Base-by-base conservation (phyloP, 2,329 filamentous ascomycete species). In the Blastomyces gilchristii region DNA sequence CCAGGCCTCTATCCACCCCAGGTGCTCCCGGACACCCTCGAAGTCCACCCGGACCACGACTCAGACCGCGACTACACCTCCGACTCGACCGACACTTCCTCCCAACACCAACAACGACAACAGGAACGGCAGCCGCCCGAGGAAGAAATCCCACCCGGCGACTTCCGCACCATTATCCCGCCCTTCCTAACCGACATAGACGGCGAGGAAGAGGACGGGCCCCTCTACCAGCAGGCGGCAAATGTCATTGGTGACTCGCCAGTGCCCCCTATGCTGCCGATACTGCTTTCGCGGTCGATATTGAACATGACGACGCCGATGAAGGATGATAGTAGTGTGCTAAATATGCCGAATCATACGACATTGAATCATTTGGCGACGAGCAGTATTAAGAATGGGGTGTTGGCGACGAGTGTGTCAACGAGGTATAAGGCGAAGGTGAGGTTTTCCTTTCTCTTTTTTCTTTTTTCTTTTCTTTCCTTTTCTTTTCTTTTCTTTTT, bases 321-420 rank as follows among this genome's bases (percentile, higher is more conserved):
- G 82, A 97, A 97, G 79, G 94, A 99, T 74, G 94, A 99, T 77
- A 96, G 93, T 75, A 97, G 92, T 77, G 94, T 99, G 65, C 79
- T 99, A 67, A 94, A 91, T 68, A 93, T 97, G 83, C 94, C 94
- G 16, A 99, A 97, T 71, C 93, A 99, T 72, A 97, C 94, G 0
- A 91, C 97, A 41, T 79, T 99, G 66, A 99, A 99, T 69, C 94
- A 99, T 75, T 80, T 99, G 69, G 93, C 93, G 58, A 99, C 94
- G 2, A 97, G 93, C 76, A 97, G 92, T 75, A 99, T 99, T 76
- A 97, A 96, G 80, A 91, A 96, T 69, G 92, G 93, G 66, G 90
- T 97, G 34, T 81, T 99, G 67, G 94, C 94, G 43, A 95, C 96
- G 6, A 97, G 92, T 71, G 93, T 91, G 16, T 99, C 94, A 5